Base-by-base conservation (phyloP, 1,284 basidiomycete genomes). In the Thelephora terrestris region DNA sequence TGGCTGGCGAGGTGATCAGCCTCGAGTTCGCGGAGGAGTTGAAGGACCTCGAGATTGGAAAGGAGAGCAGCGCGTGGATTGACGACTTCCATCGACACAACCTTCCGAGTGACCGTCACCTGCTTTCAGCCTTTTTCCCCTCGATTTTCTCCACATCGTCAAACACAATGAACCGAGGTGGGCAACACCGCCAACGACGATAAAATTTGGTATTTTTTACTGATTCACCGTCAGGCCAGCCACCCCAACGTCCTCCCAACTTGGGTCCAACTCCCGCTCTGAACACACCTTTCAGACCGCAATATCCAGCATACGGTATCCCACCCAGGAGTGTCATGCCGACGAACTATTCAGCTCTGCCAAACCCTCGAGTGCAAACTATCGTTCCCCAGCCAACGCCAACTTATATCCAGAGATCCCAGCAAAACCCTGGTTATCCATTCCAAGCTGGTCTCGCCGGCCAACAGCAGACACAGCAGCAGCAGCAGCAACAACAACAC, bases 11-110 rank as follows among this genome's bases (percentile, higher is more conserved):
- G 65, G 58, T 86, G 78, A 54, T 90, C 81, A 21, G 68, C 73
- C 62, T 92, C 87, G 45, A 89, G 79, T 48, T 85, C 80, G 39
- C 79, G 75, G 48, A 96, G 79, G 50, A 93, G 77, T 17, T 74
- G 62, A 38, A 95, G 72, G 53, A 96, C 91, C 66, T 97, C 93
- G 59, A 75, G 81, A 67, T 94, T 92, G 38, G 87, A 84, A 10
- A 94, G 74, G 48, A 93, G 78, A 7, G 87, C 86, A 5, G 89
- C 76, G 36, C 88, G 78, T 17, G 81, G 65, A 53, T 85, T 83
- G 49, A 94, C 59, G 51, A 96, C 81, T 86, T 92, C 58, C 14
- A 32, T 32, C 29, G 29, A 32, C 29, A 32, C 29, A 32, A 32
- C 29, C 29, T 32, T 32, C 23, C 43, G 29, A 32, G 29, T 21